A percentile compares a stretch with the other conserved stretches of the same genome.
phyloP scores from a whole-genome alignment of 805 yeast species.

The Grigorovia transvaalensis region DNA sequence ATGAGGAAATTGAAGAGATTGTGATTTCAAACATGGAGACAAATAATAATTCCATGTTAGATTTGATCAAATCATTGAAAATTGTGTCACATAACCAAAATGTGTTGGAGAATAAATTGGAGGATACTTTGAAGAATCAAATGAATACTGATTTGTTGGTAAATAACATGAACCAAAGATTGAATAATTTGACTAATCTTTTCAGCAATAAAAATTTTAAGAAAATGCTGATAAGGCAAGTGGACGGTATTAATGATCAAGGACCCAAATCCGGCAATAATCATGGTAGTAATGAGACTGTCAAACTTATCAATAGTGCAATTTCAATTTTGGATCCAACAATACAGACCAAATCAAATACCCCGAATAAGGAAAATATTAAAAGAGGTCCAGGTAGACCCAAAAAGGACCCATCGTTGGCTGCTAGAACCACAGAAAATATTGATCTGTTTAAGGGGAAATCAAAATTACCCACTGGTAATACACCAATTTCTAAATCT shows the following conservation, averaged over 20 bases:
- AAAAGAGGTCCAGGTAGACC: conserved; percentile 30
- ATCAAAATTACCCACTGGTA: conserved; percentile 20
- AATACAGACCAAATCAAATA: background rate
- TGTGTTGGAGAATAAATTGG: conserved; percentile 28
- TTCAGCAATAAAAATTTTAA: conserved; percentile 3
- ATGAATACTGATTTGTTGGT: conserved; percentile 28
- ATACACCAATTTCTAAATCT: conserved; percentile 22
- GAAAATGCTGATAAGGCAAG: background rate
- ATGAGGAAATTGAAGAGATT: conserved; percentile 11
- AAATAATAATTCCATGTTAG: conserved; percentile 13
- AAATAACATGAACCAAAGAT: conserved; percentile 19
- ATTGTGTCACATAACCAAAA: conserved; percentile 26
- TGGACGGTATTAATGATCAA: background rate
- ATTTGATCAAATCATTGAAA: conserved; percentile 20
- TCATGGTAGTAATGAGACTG: background rate
- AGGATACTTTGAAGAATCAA: conserved; percentile 28
- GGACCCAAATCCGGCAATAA: background rate
- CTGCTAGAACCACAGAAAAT: background rate
- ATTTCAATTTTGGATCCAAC: background rate
- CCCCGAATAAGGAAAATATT: background rate
- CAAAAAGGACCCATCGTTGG: conserved; percentile 15
- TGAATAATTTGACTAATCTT: conserved; percentile 7
- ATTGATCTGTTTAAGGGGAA: conserved; percentile 8
- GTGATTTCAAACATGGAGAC: conserved; percentile 12
- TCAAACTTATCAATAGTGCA: background rate